Base-by-base conservation (phyloP, 352 stramenopile species). In the Elongisporangium senticosum region DNA sequence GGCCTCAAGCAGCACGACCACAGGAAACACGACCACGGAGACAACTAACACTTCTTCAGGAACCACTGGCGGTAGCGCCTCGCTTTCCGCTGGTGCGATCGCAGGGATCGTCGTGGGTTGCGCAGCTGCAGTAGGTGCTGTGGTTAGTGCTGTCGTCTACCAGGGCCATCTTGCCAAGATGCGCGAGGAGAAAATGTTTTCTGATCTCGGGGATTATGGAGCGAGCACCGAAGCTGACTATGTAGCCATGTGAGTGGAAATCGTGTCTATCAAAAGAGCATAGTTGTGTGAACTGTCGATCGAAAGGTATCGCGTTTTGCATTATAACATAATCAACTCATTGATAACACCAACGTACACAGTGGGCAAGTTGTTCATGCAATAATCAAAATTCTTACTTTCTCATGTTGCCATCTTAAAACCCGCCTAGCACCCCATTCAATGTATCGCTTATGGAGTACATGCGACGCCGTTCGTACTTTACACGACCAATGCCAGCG, bases 391-490 rank as follows among this genome's bases (percentile, higher is more conserved):
- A 51, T 22, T 51, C 40, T 22, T 22, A 22, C n/a, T 23, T 51
- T 13, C 51, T 40, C 4, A 23, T 55, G 17, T 3, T 48, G 7
- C 28, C 23, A 57, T 49, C 2, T 77, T 56, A 90, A 55, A 90
- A 90, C 0, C 81, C 81, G 6, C 81, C 81, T 1, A 91, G 64
- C 2, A 91, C 79, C 6, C 81, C 81, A 58, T 89, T 91, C 53
- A 89, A 60, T 5, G 79, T 86, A 49, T 91, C 79, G 40, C 81
- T 89, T 56, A 91, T 89, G 20, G 78, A 74, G 58, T 91, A 87
- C 81, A 89, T 89, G 19, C 79, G 73, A 0, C 79, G 63, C 2
- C 81, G 78, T 56, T 89, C 77, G 55, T 86, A 71, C 59, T 89
- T 86, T 17, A 87, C 77, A 17, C 80, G 77, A 17, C 79, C 81